Evolutionary conservation across 768 basidiomycete genomes (phyloP), one percentile per base, ranked within the genome.

Genomic region (Suillus bovinus): DNA sequence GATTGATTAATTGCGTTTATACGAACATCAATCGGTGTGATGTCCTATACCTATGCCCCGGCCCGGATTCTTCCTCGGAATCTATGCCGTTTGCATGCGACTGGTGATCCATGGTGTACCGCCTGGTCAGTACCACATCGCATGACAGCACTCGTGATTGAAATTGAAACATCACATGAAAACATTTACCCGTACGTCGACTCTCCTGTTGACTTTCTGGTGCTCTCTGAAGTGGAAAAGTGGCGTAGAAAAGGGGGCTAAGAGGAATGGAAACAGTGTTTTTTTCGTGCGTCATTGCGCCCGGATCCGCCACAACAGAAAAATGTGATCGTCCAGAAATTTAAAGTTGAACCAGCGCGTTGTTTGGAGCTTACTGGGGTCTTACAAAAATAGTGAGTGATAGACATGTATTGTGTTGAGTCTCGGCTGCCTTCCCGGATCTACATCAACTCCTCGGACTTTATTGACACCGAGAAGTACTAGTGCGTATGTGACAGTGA

Each of bases 391-490:
- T 24, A 8, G 22, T 20, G n/a, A 6, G 13, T 56, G 34, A 55
- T 55, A 27, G 36, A 24, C 29, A 53, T 34, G 33, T n/a, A 31
- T 34, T 34, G 6, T 8, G 24, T 55, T 14, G 24, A 56, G 24
- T 56, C 10, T 20, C 54, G 36, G 54, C 54, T 24, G 54, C 54
- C 54, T 38, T 36, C 17, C 16, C 22, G 36, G 47, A 49, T 55
- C 22, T 55, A 31, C 47, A 8, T 29, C 49, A 17, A 49, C 17
- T 38, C 54, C 54, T 56, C 54, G 54, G 54, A 56, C 36, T 56
- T 56, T 56, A 11, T 56, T 55, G 24, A 10, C 36, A 38, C 17
- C 17, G 39, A 56, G 54, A 24, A 24, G 54, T 17, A 27, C 49
- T 50, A 17, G 27, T 27, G n/a, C 9, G 4, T 38, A 39, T n/a